These are phyloP conservation scores for Kodamaea restingae DNA, from an alignment of 805 yeast genomes.

Conservation along the genomic window DNA sequence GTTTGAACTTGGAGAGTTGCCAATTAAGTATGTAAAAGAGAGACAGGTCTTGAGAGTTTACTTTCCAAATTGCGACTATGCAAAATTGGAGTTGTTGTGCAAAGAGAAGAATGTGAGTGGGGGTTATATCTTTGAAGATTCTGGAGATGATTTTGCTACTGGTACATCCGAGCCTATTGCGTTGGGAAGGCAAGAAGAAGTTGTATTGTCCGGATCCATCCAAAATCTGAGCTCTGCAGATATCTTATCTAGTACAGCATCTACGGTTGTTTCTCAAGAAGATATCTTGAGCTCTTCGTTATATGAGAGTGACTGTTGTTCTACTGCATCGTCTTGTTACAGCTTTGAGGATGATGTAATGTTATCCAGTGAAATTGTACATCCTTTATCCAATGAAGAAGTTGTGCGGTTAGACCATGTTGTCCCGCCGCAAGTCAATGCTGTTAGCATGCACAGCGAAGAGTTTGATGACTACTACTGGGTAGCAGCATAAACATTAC, in stretches of 20 bases:
- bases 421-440: slow-evolving; percentile 5
- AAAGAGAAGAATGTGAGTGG: slow-evolving; percentile 55
- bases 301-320: slow-evolving; percentile 14
- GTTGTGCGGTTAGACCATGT: slow-evolving; percentile 13
- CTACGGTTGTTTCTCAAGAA: slow-evolving; percentile 12
- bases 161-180: slow-evolving; percentile 6
- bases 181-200: neutral
- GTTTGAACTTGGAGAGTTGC: slow-evolving; percentile 63
- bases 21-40: slow-evolving; percentile 45
- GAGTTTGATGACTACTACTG: slow-evolving; percentile 19
- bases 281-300: slow-evolving; percentile 21
- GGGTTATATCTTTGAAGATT: slow-evolving; percentile 49
- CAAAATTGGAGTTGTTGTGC: slow-evolving; percentile 52
- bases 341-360: slow-evolving; percentile 16
- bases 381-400: slow-evolving; percentile 21
- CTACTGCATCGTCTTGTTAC: slow-evolving; percentile 10
- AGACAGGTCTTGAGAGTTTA: slow-evolving; percentile 48
- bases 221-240: neutral
- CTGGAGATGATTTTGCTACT: slow-evolving; percentile 7
- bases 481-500: slow-evolving; percentile 12
- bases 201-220: slow-evolving; percentile 1
- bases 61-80: slow-evolving; percentile 67
- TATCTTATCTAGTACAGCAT: slow-evolving; percentile 2
- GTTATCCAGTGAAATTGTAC: slow-evolving; percentile 12
- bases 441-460: slow-evolving; percentile 9